Percentiles rank a stretch among this genome's conserved stretches.
Evolutionary conservation across 1,284 basidiomycete species (phyloP).

Genomic region (Ceratobasidium sp.): DNA sequence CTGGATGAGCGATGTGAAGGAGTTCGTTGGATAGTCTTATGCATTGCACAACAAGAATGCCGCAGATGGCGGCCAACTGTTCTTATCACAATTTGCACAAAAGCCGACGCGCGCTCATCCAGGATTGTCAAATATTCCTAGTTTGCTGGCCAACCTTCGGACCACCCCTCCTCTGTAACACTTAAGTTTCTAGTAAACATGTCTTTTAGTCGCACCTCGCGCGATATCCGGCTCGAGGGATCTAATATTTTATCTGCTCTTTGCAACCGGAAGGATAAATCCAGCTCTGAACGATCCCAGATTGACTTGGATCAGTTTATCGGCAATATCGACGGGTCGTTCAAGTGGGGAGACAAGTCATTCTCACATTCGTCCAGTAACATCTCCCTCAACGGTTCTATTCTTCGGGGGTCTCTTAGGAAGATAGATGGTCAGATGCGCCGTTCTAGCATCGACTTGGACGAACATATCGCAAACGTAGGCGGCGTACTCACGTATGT

Average conservation of each 20-base stretch:
- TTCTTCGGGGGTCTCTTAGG: not conserved
- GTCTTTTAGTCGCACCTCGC: not conserved
- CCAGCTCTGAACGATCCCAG: not conserved
- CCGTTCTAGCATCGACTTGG: not conserved
- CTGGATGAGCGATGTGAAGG: too few species aligned
- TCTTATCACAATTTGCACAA: too few species aligned
- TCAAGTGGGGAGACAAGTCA: not conserved
- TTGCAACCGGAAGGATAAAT: not conserved
- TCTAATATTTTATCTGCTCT: not conserved
- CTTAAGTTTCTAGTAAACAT: not conserved
- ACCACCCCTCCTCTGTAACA: too few species aligned
- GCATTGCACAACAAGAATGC: too few species aligned
- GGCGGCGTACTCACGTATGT: not conserved
- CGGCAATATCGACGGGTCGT: not conserved
- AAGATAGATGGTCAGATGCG: not conserved
- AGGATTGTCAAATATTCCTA: too few species aligned
- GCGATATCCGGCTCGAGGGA: not conserved
- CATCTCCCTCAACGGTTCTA: not conserved
- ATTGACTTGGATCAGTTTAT: not conserved
- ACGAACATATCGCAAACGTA: not conserved
- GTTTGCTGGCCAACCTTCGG: too few species aligned
- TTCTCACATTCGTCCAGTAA: not conserved
- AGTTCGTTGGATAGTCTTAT: too few species aligned
- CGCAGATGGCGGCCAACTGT: too few species aligned
- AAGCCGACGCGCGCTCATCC: too few species aligned